These are phyloP conservation scores for Podaxis mareebaensis DNA, from an alignment of 768 basidiomycete species.

Conservation along the genomic window DNA sequence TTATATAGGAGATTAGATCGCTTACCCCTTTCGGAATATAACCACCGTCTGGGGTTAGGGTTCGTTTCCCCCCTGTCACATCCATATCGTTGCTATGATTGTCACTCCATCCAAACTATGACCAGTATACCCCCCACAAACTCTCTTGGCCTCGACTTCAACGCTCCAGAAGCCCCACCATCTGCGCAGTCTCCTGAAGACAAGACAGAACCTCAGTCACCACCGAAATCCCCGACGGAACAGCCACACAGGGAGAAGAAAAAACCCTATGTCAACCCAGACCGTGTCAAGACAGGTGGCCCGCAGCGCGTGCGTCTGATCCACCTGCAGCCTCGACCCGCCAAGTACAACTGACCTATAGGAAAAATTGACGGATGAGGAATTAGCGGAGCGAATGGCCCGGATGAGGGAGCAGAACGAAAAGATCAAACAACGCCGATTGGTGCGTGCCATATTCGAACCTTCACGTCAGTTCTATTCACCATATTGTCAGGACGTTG, in stretches of 20 bases:
- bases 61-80: constrained; percentile 19
- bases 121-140: constrained; percentile 42
- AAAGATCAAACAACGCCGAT: constrained; percentile 69
- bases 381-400: constrained; percentile 66
- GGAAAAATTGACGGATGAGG: constrained; percentile 73
- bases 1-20: constrained; percentile 26
- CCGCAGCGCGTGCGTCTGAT: constrained; percentile 56
- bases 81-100: constrained; percentile 30
- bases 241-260: constrained; percentile 48
- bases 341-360: constrained; percentile 25
- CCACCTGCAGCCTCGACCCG: not conserved
- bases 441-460: constrained; percentile 39
- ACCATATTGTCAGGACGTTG: constrained; percentile 56
- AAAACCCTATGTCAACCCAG: constrained; percentile 78
- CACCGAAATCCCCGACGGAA: constrained; percentile 20
- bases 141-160: constrained; percentile 72
- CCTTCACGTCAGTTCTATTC: constrained; percentile 12
- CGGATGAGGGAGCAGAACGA: constrained; percentile 73
- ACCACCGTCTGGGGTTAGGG: constrained; percentile 29
- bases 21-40: constrained; percentile 5
- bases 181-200: constrained; percentile 16
- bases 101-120: constrained; percentile 30
- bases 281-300: constrained; percentile 84
- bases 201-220: constrained; percentile 14
- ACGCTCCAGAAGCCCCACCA: constrained; percentile 34